Base-by-base conservation (phyloP, 345 rosid species). In the Salix arbutifolia region DNA sequence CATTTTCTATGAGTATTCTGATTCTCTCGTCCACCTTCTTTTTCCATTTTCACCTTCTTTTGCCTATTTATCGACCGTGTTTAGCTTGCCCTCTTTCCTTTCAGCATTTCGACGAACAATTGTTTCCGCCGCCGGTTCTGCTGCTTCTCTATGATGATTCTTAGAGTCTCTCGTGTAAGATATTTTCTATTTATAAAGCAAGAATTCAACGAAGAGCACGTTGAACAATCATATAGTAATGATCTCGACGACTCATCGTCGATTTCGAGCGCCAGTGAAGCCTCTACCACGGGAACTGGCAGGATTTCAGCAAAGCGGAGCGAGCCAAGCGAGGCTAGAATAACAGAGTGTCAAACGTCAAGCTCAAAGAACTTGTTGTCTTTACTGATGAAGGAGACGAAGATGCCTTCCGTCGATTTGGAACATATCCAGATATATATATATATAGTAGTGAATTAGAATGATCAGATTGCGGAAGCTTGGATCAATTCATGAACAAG, bases 21-120 rank as follows among this genome's bases (percentile, higher is more conserved):
- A 96, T 92, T 28, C 98, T 89, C 26, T 93, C 99, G 75, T 96
- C 98, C 44, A 92, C 99, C 84, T 96, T 96, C 91, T 96, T 96
- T 92, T 91, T 26, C 91, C 99, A 96, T 96, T 67, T 35, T 68
- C 53, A n/a, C n/a, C 21, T 18, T 25, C 26, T 56, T 56, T 5
- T 19, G 5, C 26, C 61, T 56, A 21, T 21, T 21, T 56, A 56
- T 56, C 11, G 26, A 21, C 12, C 8, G 61, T 21, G 25, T 3
- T 8, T 8, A 21, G 12, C 26, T 56, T 56, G 61, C 61, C 8
- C 2, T 21, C 0, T 56, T 56, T 56, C 26, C 13, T 56, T 56
- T 56, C 4, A 30, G 31, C 12, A 2, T 21, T 56, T 56, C 26
- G 61, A 8, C 12, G 13, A 13, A n/a, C 31, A 30, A 30, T 21